Evolutionary conservation across 257 asterid genomes (phyloP), one percentile per base, ranked within the genome.

Genomic region (Solanum sejunctum): DNA sequence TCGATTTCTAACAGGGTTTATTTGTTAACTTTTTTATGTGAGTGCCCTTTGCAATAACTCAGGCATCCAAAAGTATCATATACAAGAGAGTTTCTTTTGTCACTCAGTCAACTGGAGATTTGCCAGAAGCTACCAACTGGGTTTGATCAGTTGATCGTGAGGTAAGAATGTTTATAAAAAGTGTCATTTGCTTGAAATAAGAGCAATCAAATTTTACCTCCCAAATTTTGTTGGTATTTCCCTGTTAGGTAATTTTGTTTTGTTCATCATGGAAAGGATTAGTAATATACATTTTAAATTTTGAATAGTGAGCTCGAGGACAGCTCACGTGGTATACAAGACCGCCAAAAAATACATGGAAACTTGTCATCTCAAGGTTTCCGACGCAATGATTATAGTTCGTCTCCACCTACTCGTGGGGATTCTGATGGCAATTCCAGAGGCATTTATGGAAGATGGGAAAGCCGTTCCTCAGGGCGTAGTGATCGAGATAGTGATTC

Each of bases 371-470:
- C 69, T 23, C 98, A 89, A 84, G 91, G 98, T 82, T 88, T 90
- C 88, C 91, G 93, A 88, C 92, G 91, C 71, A 90, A 58, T 12
- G 97, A 94, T 3, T 88, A 91, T 88, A 83, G 95, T 78, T 92
- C 95, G 54, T 93, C 99, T 20, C 99, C 97, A 70, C 98, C 96
- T 71, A 90, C 97, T 80, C 88, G 96, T 66, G 97, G 93, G 85
- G 96, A 93, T 78, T 64, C 91, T 54, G 88, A 89, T 82, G 87
- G 51, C 86, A 86, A 90, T 82, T 80, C 93, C 82, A 92, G 93
- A 70, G 88, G 92, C 84, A 86, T 17, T 85, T 87, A 91, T 85
- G 97, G 95, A 55, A 92, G 95, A 88, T 94, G 98, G 95, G 98
- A 93, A 51, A 89, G 86, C 86, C 99, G 95, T 84, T 86, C 94